phyloP scores from a whole-genome alignment of 2,329 filamentous ascomycete species.

The Cytospora chrysosperma region DNA sequence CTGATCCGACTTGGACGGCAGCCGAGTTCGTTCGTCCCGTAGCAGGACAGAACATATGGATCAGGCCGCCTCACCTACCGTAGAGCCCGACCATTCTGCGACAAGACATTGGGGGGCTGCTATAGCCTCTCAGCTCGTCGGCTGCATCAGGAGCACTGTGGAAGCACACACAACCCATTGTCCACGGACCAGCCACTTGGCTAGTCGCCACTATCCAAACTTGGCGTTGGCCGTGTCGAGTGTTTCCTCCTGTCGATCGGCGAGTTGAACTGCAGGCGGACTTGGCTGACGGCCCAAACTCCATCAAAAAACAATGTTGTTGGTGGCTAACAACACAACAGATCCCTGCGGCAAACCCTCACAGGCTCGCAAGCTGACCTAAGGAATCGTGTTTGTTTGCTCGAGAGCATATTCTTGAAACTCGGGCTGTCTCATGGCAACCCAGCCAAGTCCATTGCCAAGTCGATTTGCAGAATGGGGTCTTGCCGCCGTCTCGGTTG shows the following conservation, averaged over 20 bases:
- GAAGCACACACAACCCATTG: neutral
- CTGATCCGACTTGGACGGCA: neutral
- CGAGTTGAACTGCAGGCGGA: neutral
- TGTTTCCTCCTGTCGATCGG: neutral
- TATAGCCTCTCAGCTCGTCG: neutral
- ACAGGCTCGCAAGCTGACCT: neutral
- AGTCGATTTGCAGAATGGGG: neutral
- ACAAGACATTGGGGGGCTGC: neutral
- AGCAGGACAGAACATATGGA: neutral
- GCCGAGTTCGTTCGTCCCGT: neutral
- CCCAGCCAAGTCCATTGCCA: constrained; percentile 5
- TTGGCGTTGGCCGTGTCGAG: neutral
- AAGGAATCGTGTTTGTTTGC: constrained; percentile 9
- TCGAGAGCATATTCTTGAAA: constrained; percentile 11
- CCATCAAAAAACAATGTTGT: no score
- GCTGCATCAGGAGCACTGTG: neutral
- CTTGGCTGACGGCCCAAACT: no score
- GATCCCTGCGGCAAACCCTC: no score
- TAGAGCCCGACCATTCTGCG: no score
- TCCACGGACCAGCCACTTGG: neutral
- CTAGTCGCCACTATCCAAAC: neutral
- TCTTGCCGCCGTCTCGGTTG: constrained; percentile 1
- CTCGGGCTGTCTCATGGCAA: no score
- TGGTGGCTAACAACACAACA: no score
- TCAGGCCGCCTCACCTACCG: no score